Percentiles rank a stretch among this genome's conserved stretches.
These are phyloP conservation scores for Plicaturopsis crispa DNA, from an alignment of 768 basidiomycete species.

Conservation along the genomic window DNA sequence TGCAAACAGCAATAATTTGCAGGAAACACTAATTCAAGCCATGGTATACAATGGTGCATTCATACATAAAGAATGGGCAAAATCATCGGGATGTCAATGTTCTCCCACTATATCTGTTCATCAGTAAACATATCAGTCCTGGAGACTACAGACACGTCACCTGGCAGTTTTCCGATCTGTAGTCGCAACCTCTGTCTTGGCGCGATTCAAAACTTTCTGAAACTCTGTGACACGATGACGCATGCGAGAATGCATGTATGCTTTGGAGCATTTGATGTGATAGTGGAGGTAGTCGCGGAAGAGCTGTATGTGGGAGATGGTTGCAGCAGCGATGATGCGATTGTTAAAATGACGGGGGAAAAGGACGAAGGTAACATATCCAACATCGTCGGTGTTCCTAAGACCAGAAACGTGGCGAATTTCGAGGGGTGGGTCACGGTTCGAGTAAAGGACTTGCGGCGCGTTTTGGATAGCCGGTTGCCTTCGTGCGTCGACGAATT, in stretches of 20 bases:
- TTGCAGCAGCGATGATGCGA: constrained; percentile 54
- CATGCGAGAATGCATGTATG: constrained; percentile 99
- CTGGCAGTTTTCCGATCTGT: constrained; percentile 87
- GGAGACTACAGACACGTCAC: constrained; percentile 35
- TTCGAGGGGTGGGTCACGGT: constrained; percentile 93
- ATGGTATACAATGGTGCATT: too few species aligned
- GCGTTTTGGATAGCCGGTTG: constrained; percentile 92
- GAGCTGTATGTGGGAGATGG: constrained; percentile 91
- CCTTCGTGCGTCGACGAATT: constrained; percentile 98
- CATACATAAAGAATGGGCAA: too few species aligned
- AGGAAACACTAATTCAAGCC: too few species aligned
- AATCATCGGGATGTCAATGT: constrained; percentile 13
- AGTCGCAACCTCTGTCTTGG: constrained; percentile 84
- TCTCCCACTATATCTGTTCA: constrained; percentile 11
- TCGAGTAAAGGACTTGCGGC: constrained; percentile 93
- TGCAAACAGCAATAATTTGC: too few species aligned
- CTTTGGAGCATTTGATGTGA: constrained; percentile 98
- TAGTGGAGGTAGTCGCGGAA: constrained; percentile 99
- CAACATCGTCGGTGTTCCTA: constrained; percentile 78
- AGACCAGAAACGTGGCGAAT: constrained; percentile 83
- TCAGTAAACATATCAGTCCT: neutral
- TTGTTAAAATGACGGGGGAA: constrained; percentile 94
- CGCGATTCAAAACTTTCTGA: constrained; percentile 91
- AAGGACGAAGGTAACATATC: constrained; percentile 96
- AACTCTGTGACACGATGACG: constrained; percentile 90